Base-by-base conservation (phyloP, 768 basidiomycete species). In the Aureoboletus auriporus region DNA sequence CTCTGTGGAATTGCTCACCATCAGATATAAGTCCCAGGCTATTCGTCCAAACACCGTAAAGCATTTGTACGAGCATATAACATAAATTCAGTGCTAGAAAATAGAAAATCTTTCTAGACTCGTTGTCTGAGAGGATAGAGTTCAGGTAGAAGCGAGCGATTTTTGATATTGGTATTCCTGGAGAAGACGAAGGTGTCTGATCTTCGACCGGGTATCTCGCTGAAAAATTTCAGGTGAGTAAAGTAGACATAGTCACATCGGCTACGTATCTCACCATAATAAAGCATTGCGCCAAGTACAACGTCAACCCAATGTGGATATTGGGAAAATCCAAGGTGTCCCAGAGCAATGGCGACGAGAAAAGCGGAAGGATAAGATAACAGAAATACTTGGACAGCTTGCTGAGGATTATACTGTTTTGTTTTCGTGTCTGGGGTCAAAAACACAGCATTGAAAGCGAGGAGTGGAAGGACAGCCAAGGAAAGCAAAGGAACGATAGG, bases 31-130 rank as follows among this genome's bases (percentile, higher is more conserved):
- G 72, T 6, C 96, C 96, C 40, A 99, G 68, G 57, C 89, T 93
- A 60, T 99, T 99, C 37, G 96, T 99, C 88, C 93, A 93, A 26
- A 98, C 84, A 8, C 96, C 96, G 65, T 94, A 96, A 51, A 92
- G 64, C 90, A 97, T 92, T 69, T 99, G 96, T 10, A 99, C 84
- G 36, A 89, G 75, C 96, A 99, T 98, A 69, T 92, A 99, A 54
- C 81, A 85, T 69, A 98, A 73, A 67, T 99, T 99, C 41, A 99
- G 74, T 67, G 94, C 77, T 42, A 98, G 74, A 70, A 99, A 99
- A 69, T 95, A 97, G 68, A 94, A 97, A 49, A 99, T 98, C 68
- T 89, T 89, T 58, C 93, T 79, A 16, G 92, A 94, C 64, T 98
- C 93, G 4, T 85, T 82, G 57, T 95, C 95, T 16, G 86, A 83